Evolutionary conservation across 1,139 yeast genomes (phyloP), one percentile per base, ranked within the genome.

Genomic region (Saccharomyces hybrid): DNA sequence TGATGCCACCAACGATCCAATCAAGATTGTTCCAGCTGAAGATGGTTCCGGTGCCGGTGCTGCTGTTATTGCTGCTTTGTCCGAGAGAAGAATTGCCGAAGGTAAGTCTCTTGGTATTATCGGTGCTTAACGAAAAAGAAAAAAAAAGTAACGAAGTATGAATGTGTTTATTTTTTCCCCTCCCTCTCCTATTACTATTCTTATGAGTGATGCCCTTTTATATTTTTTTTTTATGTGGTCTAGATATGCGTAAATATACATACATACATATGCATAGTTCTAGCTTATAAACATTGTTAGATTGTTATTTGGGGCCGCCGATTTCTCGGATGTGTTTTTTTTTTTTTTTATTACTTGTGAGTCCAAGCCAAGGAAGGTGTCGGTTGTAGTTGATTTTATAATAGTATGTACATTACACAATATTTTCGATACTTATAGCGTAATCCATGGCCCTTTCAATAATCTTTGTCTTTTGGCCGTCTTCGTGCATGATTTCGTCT

Each of bases 1-100:
- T 52, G 68, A 70, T 50, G 59, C 68, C 52, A 61, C 66, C 51
- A 73, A 74, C 54, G 75, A 87, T 69, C 97, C 97, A 61, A 82
- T 93, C 68, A 73, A 78, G 60, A 81, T 91, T 65, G 88, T 87
- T 47, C 86, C 91, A 54, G 98, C 99, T 60, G 97, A 91, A 75
- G 99, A 93, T 75, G 99, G 99, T 64, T 85, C 95, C 54, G 99
- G 98, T 75, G 98, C 88, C 48, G 98, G 98, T 68, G 98, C 98
- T 54, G 99, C 98, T 52, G 81, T 93, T 64, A 91, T 91, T 74
- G 97, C 98, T 54, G 97, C 98, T 55, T 80, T 91, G 73, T 88
- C 98, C 54, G 82, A 85, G 72, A 76, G 82, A 72, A 84, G 98
- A 76, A 75, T 87, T 66, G 75, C 76, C 53, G 76, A 79, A 55